These are phyloP conservation scores for Nicotiana knightiana DNA, from an alignment of 257 asterid genomes.

Conservation along the genomic window DNA sequence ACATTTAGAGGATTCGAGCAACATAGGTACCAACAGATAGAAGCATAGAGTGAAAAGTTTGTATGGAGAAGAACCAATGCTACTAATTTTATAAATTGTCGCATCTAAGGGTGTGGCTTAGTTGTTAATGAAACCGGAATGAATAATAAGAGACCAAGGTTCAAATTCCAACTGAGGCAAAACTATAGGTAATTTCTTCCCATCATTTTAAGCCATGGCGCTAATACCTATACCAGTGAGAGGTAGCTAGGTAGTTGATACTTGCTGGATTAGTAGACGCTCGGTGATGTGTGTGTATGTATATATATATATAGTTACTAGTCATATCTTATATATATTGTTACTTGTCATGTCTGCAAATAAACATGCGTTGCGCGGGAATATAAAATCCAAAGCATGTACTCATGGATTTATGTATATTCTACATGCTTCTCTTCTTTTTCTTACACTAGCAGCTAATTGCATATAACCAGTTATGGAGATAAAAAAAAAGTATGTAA, in stretches of 20 bases:
- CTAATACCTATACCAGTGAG: not conserved
- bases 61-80: too few species aligned
- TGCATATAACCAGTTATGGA: not conserved
- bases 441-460: not conserved
- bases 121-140: not conserved
- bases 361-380: not conserved
- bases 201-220: not conserved
- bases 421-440: not conserved
- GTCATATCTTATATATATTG: not conserved
- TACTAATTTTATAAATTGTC: not conserved
- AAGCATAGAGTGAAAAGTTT: too few species aligned
- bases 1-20: too few species aligned
- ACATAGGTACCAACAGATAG: too few species aligned
- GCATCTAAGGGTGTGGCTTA: not conserved
- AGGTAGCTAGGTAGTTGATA: not conserved
- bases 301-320: too few species aligned
- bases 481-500: constrained; percentile 14
- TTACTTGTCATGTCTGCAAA: not conserved
- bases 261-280: too few species aligned
- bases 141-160: not conserved
- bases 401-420: not conserved
- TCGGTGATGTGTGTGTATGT: too few species aligned
- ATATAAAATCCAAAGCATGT: not conserved
- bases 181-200: not conserved
- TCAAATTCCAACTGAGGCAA: not conserved